phyloP scores from a whole-genome alignment of 1,284 basidiomycete genomes.

The Cutaneotrichosporon sp. region DNA sequence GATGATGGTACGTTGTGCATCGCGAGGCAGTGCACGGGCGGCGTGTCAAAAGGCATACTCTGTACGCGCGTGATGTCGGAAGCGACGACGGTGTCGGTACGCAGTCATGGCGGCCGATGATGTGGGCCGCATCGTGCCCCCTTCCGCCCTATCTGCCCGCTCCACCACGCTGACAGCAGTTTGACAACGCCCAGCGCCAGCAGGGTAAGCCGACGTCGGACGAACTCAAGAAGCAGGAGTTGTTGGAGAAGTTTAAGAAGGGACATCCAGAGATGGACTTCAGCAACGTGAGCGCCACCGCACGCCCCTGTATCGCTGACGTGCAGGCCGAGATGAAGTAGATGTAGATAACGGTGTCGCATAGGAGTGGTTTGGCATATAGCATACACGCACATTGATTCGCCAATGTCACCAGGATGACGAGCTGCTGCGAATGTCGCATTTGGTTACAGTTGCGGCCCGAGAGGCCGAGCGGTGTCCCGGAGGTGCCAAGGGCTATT shows the following conservation, averaged over 20 bases:
- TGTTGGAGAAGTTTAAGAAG: slow-evolving; percentile 79
- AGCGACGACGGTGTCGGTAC: too few species aligned
- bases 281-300: slow-evolving; percentile 61
- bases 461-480: too few species aligned
- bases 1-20: slow-evolving; percentile 80
- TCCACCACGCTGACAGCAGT: slow-evolving; percentile 55
- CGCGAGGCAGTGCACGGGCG: too few species aligned
- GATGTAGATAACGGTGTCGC: background rate
- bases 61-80: too few species aligned
- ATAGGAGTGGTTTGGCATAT: background rate
- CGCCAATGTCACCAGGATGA: too few species aligned
- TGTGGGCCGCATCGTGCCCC: too few species aligned
- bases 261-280: slow-evolving; percentile 93
- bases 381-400: too few species aligned
- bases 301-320: background rate
- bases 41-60: too few species aligned
- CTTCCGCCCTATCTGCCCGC: background rate
- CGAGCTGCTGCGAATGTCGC: too few species aligned
- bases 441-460: too few species aligned
- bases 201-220: slow-evolving; percentile 92
- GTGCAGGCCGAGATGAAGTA: slow-evolving; percentile 21
- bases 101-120: too few species aligned
- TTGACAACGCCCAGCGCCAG: slow-evolving; percentile 97
- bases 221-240: slow-evolving; percentile 82
- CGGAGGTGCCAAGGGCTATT: too few species aligned